phyloP scores from a whole-genome alignment of 192 early-diverging fungal species.

The Podila epicladia region DNA sequence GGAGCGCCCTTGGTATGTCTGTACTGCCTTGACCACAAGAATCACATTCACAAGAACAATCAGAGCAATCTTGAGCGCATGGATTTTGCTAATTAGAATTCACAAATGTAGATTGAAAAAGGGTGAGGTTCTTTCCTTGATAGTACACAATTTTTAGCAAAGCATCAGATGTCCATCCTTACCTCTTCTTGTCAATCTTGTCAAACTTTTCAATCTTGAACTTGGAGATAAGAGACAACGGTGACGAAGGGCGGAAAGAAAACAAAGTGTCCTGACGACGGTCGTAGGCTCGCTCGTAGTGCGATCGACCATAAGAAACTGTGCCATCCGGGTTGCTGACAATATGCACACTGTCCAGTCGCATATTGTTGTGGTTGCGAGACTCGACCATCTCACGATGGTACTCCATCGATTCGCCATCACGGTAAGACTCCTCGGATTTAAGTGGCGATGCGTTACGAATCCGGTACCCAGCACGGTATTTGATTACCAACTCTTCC shows the following conservation, averaged over 20 bases:
- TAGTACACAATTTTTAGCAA: too few relatives aligned
- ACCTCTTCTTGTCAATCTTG: slow-evolving; percentile 21
- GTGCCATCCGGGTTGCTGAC: slow-evolving; percentile 1
- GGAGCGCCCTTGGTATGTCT: slow-evolving; percentile 2
- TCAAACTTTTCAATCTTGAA: slow-evolving; percentile 7
- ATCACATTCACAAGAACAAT: slow-evolving; percentile 30
- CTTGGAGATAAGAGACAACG: background rate
- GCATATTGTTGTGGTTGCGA: background rate
- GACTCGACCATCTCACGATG: slow-evolving; percentile 19
- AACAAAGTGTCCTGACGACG: background rate
- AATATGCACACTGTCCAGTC: slow-evolving; percentile 2
- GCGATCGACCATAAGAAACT: background rate
- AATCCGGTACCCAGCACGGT: slow-evolving; percentile 9
- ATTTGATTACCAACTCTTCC: slow-evolving; percentile 27
- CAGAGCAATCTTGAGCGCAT: slow-evolving; percentile 24
- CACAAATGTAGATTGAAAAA: background rate
- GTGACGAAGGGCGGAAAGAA: background rate
- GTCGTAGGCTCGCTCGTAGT: background rate
- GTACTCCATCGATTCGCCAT: background rate
- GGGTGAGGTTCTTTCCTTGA: background rate
- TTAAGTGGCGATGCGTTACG: background rate
- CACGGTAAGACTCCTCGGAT: background rate
- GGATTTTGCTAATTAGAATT: slow-evolving; percentile 12
- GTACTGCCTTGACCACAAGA: slow-evolving; percentile 26
- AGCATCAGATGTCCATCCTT: background rate